A percentile compares a stretch with the other conserved stretches of the same genome.
Conservation (phyloP, 352 stramenopile species). For the Achlya hypogyna region DNA sequence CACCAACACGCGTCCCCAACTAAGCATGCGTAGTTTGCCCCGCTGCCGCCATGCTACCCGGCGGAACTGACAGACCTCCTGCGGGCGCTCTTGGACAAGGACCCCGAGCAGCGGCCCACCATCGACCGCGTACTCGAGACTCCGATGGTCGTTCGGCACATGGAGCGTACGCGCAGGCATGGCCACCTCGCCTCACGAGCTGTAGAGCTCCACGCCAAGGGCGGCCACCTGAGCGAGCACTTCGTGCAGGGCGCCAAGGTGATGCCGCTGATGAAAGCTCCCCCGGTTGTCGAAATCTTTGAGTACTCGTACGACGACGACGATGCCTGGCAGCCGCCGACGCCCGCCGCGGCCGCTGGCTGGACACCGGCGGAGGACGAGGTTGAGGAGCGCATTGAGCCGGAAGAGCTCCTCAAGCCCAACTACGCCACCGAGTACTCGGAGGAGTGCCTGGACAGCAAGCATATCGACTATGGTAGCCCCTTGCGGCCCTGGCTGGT, state of each 20-base stretch:
- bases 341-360: background rate
- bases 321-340: slow-evolving; percentile 6
- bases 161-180: slow-evolving; percentile 29
- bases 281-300: background rate
- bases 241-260: background rate
- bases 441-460: slow-evolving; percentile 67
- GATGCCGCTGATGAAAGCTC: background rate
- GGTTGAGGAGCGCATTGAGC: slow-evolving; percentile 28
- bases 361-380: slow-evolving; percentile 19
- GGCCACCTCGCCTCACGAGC: background rate
- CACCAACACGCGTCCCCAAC: background rate
- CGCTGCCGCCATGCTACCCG: slow-evolving; percentile 51
- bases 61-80: slow-evolving; percentile 45
- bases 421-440: slow-evolving; percentile 77
- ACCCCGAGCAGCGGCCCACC: slow-evolving; percentile 43
- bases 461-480: slow-evolving; percentile 22
- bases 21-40: slow-evolving; percentile 28
- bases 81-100: slow-evolving; percentile 48
- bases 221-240: background rate
- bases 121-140: slow-evolving; percentile 71
- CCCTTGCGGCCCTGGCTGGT: background rate
- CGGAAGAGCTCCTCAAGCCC: slow-evolving; percentile 61
- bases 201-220: background rate
- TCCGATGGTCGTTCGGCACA: slow-evolving; percentile 65
- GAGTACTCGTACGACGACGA: background rate